Conservation (phyloP, 306 rosid species). For the Hippophae tibetana region DNA sequence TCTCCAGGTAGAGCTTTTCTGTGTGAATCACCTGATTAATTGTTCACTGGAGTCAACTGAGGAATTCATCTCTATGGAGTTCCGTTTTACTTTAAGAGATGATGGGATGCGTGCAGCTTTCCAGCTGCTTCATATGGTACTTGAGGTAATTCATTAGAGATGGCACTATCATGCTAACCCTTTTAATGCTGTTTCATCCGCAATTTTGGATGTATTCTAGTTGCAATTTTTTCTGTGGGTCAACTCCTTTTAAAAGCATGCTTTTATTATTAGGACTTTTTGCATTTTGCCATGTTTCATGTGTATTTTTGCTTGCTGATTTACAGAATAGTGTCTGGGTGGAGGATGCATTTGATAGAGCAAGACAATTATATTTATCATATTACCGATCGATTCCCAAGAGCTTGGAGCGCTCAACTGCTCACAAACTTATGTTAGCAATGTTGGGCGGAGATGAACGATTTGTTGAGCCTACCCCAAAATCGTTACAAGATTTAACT, state of each 20-base stretch:
- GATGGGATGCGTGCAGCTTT: slow-evolving; percentile 98
- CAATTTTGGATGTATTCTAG: background rate
- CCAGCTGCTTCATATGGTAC: slow-evolving; percentile 97
- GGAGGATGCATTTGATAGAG: slow-evolving; percentile 97
- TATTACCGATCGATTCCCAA: slow-evolving; percentile 95
- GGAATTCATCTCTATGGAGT: slow-evolving; percentile 96
- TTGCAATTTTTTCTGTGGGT: background rate
- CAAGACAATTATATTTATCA: slow-evolving; percentile 81
- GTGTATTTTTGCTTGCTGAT: slow-evolving; percentile 17
- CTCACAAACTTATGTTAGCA: slow-evolving; percentile 97
- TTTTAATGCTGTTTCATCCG: background rate
- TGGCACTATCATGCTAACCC: background rate
- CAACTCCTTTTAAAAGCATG: background rate
- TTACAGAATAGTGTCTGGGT: slow-evolving; percentile 97
- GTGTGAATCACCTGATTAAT: slow-evolving; percentile 90
- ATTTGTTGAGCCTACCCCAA: slow-evolving; percentile 92
- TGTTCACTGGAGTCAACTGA: slow-evolving; percentile 98
- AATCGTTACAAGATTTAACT: slow-evolving; percentile 65
- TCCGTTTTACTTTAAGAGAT: slow-evolving; percentile 93
- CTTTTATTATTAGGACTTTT: background rate
- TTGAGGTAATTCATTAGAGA: slow-evolving; percentile 51
- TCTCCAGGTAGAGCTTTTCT: slow-evolving; percentile 87
- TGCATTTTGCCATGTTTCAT: background rate
- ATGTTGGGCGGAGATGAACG: slow-evolving; percentile 95
- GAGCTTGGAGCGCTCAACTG: slow-evolving; percentile 99